Percentiles rank a stretch among this genome's conserved stretches.
Conservation (phyloP, 805 yeast species). For the Ogataea dorogensis region DNA sequence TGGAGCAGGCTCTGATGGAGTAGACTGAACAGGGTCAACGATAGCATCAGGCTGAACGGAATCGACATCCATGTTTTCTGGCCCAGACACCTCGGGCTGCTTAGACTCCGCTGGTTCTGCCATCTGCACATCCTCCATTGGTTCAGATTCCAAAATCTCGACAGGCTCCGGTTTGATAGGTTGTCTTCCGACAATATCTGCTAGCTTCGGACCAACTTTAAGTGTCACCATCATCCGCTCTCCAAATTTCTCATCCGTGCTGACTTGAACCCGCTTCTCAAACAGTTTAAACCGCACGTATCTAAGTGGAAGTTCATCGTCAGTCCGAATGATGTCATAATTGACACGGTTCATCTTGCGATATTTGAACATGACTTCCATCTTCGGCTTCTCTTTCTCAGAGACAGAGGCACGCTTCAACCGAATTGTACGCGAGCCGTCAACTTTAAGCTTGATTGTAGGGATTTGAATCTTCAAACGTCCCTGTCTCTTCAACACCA, state of each 20-base stretch:
- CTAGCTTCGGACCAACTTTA: slow-evolving; percentile 8
- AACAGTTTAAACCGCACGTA: slow-evolving; percentile 35
- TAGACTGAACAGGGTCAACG: background rate
- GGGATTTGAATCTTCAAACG: slow-evolving; percentile 52
- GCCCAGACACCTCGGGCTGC: background rate
- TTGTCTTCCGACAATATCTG: background rate
- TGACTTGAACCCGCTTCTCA: slow-evolving; percentile 25
- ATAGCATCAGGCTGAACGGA: too few relatives aligned
- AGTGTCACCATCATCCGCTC: slow-evolving; percentile 9
- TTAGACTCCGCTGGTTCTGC: background rate
- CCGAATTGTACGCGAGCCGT: slow-evolving; percentile 16
- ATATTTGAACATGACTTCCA: slow-evolving; percentile 21
- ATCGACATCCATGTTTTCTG: background rate
- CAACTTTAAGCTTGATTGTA: slow-evolving; percentile 28
- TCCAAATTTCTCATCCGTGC: slow-evolving; percentile 29
- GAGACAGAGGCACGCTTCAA: slow-evolving; percentile 15
- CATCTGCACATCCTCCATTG: too few relatives aligned
- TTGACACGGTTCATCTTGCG: slow-evolving; percentile 17
- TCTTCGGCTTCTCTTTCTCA: slow-evolving; percentile 5
- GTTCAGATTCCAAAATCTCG: too few relatives aligned
- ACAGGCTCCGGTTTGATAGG: too few relatives aligned
- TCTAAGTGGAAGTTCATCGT: slow-evolving; percentile 28
- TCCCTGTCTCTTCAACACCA: slow-evolving; percentile 55
- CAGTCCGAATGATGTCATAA: slow-evolving; percentile 22
- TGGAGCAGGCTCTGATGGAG: background rate